Base-by-base conservation (phyloP, 257 asterid species). In the Solanum lignicaule region DNA sequence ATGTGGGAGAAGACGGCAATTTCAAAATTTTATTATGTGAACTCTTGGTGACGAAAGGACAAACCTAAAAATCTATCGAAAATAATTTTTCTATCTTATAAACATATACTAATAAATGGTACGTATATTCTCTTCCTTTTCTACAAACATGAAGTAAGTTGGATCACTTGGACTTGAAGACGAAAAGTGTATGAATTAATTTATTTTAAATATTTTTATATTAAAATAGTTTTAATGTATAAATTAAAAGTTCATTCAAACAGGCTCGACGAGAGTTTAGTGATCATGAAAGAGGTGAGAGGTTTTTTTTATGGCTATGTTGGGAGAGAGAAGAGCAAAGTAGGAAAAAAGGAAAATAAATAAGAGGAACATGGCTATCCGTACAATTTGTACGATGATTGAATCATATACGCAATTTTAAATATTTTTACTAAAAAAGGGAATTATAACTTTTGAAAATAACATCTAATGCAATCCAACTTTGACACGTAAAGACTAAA, bases 61-160 rank as follows among this genome's bases (percentile, higher is more conserved):
- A 18, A 46, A 6, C 0, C 0, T 0, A 1, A 55, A 2, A 0
- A 55, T 20, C 0, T 55, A 55, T 55, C 5, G 0, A 0, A 20
- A 20, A 55, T 55, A 20, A 20, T 3, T 55, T 55, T 0, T 52
- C 23, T 5, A 16, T 52, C 0, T 0, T 20, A 55, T 20, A 55
- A 20, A 55, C 0, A 55, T 55, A 20, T 55, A 18, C 2, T 55
- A 55, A 55, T 55, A 55, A 55, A 43, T 11, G 0, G 1, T 43
- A 43, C 3, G 2, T 46, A 46, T 46, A 46, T 46, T 48, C 8
- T 48, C 20, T 48, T 15, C 58, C 58, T 48, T 48, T 15, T 48
- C 58, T 15, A 15, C 21, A 7, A 55, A 55, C n/a, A 55, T 20
- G 11, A 18, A 55, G 25, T 33, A 9, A 43, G 66, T 43, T 27